Base-by-base conservation (phyloP, 495 filamentous ascomycete species). In the Hypoxylon rickii region DNA sequence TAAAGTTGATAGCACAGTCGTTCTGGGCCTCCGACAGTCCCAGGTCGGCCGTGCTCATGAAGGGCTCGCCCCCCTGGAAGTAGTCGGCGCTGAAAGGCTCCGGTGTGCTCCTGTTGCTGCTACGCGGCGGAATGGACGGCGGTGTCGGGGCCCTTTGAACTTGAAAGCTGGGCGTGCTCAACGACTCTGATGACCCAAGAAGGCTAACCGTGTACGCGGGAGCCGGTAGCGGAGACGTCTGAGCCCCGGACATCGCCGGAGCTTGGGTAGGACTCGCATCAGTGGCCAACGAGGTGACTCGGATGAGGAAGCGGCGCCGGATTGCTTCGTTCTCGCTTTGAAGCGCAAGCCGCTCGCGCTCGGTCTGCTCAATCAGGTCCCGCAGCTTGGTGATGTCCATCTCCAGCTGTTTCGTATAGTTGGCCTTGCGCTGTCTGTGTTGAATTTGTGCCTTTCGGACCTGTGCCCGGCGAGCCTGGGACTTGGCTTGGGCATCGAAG, bases 321-420 rank as follows among this genome's bases (percentile, higher is more conserved):
- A 75, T 69, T 3, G 43, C 47, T 20, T 68, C 69, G 48, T 79
- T 80, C 63, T 79, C 73, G n/a, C 36, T 49, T 45, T 49, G 55
- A 1, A 76, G 55, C 0, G 45, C 19, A 16, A 56, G 22, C 29
- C 44, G 32, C 45, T 69, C 51, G 7, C 64, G 48, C 61, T 76
- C 69, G 1, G 67, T 55, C 16, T 32, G 44, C 24, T 67, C 64
- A 55, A 82, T 79, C 62, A 74, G 53, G 19, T 78, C 72, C 7
- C 79, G 73, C 17, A 77, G 59, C 22, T 66, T 58, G 13, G 68
- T 67, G 1, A 78, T 59, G 44, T 80, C 78, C 56, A 67, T 64
- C 71, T 82, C 79, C 24, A 80, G 72, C 60, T 76, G 59, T 53
- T 74, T 76, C 49, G 77, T 70, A 61, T 80, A 76, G 65, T 80